Percentiles rank a stretch among this genome's conserved stretches.
These are phyloP conservation scores for Penicillium brasilianum DNA, from an alignment of 2,329 filamentous ascomycete genomes.

Conservation along the genomic window DNA sequence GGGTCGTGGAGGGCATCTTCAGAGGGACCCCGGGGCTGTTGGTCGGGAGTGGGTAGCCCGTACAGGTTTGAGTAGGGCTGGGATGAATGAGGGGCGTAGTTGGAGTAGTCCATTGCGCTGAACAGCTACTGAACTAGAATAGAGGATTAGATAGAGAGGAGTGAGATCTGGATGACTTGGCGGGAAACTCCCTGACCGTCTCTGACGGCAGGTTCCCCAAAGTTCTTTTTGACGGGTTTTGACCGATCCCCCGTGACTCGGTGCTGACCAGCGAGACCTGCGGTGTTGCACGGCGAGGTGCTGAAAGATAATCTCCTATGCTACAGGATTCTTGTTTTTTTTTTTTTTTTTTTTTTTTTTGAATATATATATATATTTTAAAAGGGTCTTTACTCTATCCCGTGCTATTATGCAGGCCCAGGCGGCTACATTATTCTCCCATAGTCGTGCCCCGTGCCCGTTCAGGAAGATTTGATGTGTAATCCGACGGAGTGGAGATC, in stretches of 20 bases:
- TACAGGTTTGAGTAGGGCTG: conserved; percentile 56
- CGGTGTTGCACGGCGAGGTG: not conserved
- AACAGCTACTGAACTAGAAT: not conserved
- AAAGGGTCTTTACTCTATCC: not conserved
- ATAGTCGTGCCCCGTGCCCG: not conserved
- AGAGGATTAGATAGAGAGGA: too few species aligned
- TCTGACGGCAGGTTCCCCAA: not conserved
- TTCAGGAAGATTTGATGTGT: not conserved
- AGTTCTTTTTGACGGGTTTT: conserved; percentile 12
- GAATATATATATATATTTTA: too few species aligned
- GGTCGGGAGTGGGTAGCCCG: conserved; percentile 50
- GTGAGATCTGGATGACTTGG: not conserved
- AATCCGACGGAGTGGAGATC: conserved; percentile 9
- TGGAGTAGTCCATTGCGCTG: conserved; percentile 61
- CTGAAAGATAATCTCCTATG: not conserved
- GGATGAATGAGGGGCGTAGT: conserved; percentile 50
- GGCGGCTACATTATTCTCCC: not conserved
- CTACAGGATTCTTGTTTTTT: too few species aligned
- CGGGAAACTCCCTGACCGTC: not conserved
- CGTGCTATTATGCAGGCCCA: not conserved
- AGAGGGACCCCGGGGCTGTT: conserved; percentile 43
- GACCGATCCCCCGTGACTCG: conserved; percentile 10
- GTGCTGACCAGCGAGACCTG: not conserved
- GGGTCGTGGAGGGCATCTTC: conserved; percentile 54
- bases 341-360: too few species aligned